These are phyloP conservation scores for Candida oleophila DNA, from an alignment of 805 yeast species.

Conservation along the genomic window DNA sequence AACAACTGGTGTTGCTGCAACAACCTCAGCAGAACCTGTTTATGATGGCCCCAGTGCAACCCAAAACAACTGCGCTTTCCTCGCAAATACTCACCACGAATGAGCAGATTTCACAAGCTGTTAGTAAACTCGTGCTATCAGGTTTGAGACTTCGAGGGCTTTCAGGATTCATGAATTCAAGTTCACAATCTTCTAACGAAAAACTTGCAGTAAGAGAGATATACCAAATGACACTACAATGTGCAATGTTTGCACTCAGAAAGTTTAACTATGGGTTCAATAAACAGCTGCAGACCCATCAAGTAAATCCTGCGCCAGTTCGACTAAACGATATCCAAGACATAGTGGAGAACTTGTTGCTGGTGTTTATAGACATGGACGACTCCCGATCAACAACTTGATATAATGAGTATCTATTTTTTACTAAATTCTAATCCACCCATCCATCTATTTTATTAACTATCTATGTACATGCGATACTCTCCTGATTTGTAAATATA, in stretches of 20 bases:
- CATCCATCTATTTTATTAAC: background rate
- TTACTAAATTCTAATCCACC: background rate
- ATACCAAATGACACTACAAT: conserved; percentile 39
- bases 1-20: conserved; percentile 14
- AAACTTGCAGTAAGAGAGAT: conserved; percentile 37
- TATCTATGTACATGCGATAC: background rate
- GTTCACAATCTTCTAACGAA: conserved; percentile 22
- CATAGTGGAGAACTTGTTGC: conserved; percentile 38
- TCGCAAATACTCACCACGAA: conserved; percentile 19
- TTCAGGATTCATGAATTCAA: conserved; percentile 16
- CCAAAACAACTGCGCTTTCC: conserved; percentile 12
- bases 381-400: background rate
- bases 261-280: conserved; percentile 33
- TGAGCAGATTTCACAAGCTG: conserved; percentile 32
- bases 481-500: background rate
- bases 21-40: conserved; percentile 4
- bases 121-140: conserved; percentile 35
- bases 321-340: conserved; percentile 34
- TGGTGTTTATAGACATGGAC: conserved; percentile 35
- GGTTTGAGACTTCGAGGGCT: conserved; percentile 43
- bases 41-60: conserved; percentile 10
- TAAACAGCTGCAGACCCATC: conserved; percentile 5
- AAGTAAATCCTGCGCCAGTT: conserved; percentile 12
- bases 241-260: conserved; percentile 38
- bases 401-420: background rate